Evolutionary conservation across 163 green algal genomes (phyloP).

Genomic region (Scenedesmus sp.): DNA sequence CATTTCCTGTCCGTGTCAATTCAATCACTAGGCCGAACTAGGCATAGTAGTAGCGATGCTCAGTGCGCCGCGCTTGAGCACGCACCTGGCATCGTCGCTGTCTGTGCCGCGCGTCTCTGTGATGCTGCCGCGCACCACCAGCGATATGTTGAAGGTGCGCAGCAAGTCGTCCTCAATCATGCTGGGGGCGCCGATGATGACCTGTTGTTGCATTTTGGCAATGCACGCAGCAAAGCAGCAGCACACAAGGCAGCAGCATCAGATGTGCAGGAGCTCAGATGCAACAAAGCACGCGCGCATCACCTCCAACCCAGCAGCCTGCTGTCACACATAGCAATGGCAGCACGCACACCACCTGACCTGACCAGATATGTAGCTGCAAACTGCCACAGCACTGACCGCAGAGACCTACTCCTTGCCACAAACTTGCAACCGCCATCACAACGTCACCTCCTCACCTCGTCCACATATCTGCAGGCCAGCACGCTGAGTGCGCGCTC

Average conservation of each 20-base stretch:
- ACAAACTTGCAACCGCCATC: no score
- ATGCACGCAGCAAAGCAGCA: not conserved
- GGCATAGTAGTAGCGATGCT: no score
- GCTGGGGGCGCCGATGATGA: slow-evolving; percentile 72
- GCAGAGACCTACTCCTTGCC: no score
- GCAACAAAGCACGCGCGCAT: not conserved
- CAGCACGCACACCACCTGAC: not conserved
- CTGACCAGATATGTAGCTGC: no score
- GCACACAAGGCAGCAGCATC: not conserved
- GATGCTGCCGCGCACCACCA: slow-evolving; percentile 89
- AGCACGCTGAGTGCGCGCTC: slow-evolving; percentile 96
- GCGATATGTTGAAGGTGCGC: slow-evolving; percentile 96
- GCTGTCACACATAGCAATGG: not conserved
- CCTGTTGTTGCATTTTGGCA: not conserved
- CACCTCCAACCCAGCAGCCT: not conserved
- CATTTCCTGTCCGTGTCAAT: no score
- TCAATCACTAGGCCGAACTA: no score
- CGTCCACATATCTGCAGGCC: slow-evolving; percentile 96
- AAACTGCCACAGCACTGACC: no score
- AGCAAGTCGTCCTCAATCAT: slow-evolving; percentile 84
- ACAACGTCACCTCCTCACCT: slow-evolving; percentile 73
- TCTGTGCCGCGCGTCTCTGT: slow-evolving; percentile 77
- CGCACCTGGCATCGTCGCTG: slow-evolving; percentile 42
- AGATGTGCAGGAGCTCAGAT: no score
- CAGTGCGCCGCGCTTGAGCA: not conserved